Base-by-base conservation (phyloP, 2,329 filamentous ascomycete genomes). In the Ceratocystis destructans region DNA sequence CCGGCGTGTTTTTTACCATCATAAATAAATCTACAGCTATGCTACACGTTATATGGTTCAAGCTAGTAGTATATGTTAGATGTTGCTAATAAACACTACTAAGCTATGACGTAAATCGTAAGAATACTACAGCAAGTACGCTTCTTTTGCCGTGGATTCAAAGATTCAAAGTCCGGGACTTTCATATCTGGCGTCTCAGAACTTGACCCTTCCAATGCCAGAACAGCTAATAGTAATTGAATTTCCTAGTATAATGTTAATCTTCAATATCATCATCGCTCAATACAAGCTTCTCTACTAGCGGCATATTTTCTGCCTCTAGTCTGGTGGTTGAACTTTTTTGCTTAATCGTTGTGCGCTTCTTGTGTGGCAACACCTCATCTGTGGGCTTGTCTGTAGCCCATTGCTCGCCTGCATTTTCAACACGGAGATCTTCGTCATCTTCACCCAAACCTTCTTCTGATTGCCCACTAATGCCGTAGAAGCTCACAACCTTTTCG, bases 181-280 rank as follows among this genome's bases (percentile, higher is more conserved):
- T 5, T 12, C 17, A 53, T 25, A 7, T 17, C 48, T 25, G 48
- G 22, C 6, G n/a, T 20, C 22, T 8, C 48, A n/a, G n/a, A 25
- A 3, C n/a, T 53, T n/a, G 1, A 22, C n/a, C 22, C 48, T 10
- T 41, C 10, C 15, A 15, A 12, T 41, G 8, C 12, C 37, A 41
- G 10, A 12, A 12, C 37, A 41, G 12, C 10, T 41, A 41, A 41
- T 41, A 41, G 37, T 41, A 3, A 41, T 41, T 41, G 28, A 5
- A 25, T 25, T 25, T n/a, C 48, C 15, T 28, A 15, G 48, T 53
- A 5, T 28, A 53, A n/a, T 37, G 25, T 59, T 25, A 77, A 71
- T 92, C 89, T 74, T 91, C 88, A 73, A 94, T 93, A 77, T 94
- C 89, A 75, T 94, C 89, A 72, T 94, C 89, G 70, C 86, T 90